Base-by-base conservation (phyloP, 768 basidiomycete species). In the Termitomyces sp. region DNA sequence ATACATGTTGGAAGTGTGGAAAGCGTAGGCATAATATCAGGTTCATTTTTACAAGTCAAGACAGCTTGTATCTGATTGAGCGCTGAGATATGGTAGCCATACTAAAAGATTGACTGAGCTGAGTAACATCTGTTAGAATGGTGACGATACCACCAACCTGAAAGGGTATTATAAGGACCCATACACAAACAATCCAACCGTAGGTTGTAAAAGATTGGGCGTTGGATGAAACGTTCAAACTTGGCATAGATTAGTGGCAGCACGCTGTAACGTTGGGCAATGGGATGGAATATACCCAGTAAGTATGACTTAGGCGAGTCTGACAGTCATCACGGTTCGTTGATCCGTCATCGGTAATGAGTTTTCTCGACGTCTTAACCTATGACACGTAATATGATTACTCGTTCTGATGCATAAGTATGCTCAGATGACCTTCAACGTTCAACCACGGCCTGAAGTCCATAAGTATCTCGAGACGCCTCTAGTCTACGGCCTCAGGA, bases 41-140 rank as follows among this genome's bases (percentile, higher is more conserved):
- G 44, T 25, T 62, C 54, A 31, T 61, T 63, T 50, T 80, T 79
- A 74, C 93, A 96, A 3, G 89, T 92, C 56, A 95, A 68, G 42
- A 87, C 84, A 5, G 80, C 81, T 66, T 92, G 86, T 25, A 95
- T 86, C 68, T 95, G 93, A 69, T 98, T 98, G 58, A 98, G 81
- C 16, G 87, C 87, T 1, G 93, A 90, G 41, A 94, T 91, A 69
- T 96, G 92, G 70, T 90, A 97, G n/a, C 94, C 95, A 73, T 92
- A 92, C 82, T 91, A 49, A 17, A 29, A 14, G 25, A 34, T 48
- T 35, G 11, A 16, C n/a, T 38, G 41, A 61, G 32, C 47, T 48
- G 19, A 50, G 51, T 21, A 21, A 44, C 16, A 25, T 17, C 5
- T 10, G 1, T 23, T 5, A 5, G 17, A 23, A 29, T 31, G 37